Evolutionary conservation across 1,284 basidiomycete genomes (phyloP), one percentile per base, ranked within the genome.

Genomic region (Cutaneotrichosporon dermatis): DNA sequence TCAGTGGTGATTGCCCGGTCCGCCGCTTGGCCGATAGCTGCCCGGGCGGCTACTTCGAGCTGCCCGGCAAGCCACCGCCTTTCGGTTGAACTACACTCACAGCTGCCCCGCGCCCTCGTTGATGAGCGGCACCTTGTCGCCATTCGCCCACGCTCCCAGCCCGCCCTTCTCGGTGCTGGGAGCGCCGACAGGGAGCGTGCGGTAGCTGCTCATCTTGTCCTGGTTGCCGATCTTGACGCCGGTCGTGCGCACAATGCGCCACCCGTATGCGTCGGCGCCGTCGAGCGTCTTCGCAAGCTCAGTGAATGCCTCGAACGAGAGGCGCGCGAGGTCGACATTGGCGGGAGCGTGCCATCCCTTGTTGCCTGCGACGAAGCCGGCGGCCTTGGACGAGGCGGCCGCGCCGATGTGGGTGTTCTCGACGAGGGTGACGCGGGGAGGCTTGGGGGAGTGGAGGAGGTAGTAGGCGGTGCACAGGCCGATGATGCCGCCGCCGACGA

Each of bases 351-450:
- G 83, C 85, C 84, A 86, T 68, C 89, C 86, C 54, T 83, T 41
- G 8, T 48, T 46, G 34, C 57, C 81, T 0, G 90, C 90, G 13
- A 95, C 82, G 4, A 96, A 85, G 1, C 92, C 92, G 1, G 90
- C 91, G 0, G 90, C 89, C 73, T 94, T 94, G 11, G 91, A 90
- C 0, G 87, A 90, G 1, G 91, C 89, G 0, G 74, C 65, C 3
- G 51, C 57, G 3, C 62, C 66, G 10, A 68, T 61, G n/a, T 54
- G 45, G 3, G 57, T 58, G 41, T 63, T 63, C 75, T 95, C 92
- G 60, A 95, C 73, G 6, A 95, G 73, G 0, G 76, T 79, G 34
- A 80, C 64, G 11, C 50, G 48, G 15, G 51, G 52, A 13, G 56
- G 55, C 6, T 48, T 16, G 8, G 54, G 53, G 43, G 58, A 50